Base-by-base conservation (phyloP, 108 stramenopile species). In the Licmophora abbreviata region DNA sequence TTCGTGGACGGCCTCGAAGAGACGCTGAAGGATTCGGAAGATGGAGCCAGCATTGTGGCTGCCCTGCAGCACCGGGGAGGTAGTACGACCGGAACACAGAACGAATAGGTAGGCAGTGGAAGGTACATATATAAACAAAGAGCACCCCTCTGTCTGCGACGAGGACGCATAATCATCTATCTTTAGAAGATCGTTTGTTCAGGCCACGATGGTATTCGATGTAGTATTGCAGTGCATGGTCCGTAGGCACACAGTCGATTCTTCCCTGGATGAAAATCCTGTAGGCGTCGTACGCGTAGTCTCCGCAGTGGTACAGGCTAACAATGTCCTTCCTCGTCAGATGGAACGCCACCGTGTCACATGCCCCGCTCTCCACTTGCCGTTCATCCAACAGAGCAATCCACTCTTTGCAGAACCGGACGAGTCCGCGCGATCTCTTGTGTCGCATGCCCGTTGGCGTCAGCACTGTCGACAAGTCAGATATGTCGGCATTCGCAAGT, bases 201-300 rank as follows among this genome's bases (percentile, higher is more conserved):
- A 40, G 38, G 15, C 38, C 38, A 4, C 5, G 38, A 40, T 40
- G 38, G 20, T 40, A 40, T 18, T 40, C 38, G 20, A 40, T 20
- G 38, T 18, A 40, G 20, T 40, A 40, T 40, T 40, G 38, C 15
- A 40, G 38, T 18, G 38, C 38, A 5, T 40, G 38, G 38, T 40
- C 38, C 1, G 4, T 40, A 5, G 38, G 5, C 20, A 40, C 38
- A 40, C 15, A 15, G 5, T 40, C 38, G 10, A 30, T 12, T 49
- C 48, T 12, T 14, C 4, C 38, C 42, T 37, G 57, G 46, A 77
- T 77, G 45, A 81, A 81, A 3, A 77, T 56, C 37, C 66, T 45
- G 48, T 77, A 81, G 10, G 79, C 79, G 32, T 69, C 56, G 38
- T 65, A 59, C 26, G 65, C 64, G 31, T 81, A 81, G 23, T 49